Percentiles rank a stretch among this genome's conserved stretches.
These are phyloP conservation scores for Monosporascus cannonballus DNA, from an alignment of 2,329 filamentous ascomycete genomes.

Conservation along the genomic window DNA sequence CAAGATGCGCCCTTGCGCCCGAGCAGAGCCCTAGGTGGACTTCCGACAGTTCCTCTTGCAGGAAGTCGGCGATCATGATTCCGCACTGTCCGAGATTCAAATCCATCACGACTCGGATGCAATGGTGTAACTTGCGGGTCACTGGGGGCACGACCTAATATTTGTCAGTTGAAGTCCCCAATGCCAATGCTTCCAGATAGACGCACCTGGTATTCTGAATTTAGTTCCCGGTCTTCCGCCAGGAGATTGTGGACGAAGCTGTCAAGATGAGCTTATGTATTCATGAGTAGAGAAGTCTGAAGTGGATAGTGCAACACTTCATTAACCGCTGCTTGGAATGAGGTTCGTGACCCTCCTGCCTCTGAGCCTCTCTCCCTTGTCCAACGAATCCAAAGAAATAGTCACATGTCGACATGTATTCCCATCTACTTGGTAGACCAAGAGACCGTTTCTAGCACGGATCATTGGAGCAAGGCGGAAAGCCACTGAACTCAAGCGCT, in stretches of 20 bases:
- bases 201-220: conserved; percentile 54
- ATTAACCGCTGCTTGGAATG: too few species aligned
- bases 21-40: conserved; percentile 57
- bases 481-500: too few species aligned
- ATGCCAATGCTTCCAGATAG: not conserved
- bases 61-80: conserved; percentile 56
- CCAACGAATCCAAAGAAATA: too few species aligned
- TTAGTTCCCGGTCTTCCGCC: too few species aligned
- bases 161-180: conserved; percentile 13
- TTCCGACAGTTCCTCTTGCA: conserved; percentile 65
- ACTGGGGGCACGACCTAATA: conserved; percentile 40
- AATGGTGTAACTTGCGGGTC: conserved; percentile 60
- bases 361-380: too few species aligned
- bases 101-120: conserved; percentile 60
- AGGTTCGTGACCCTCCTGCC: too few species aligned
- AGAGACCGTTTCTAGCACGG: too few species aligned
- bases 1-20: conserved; percentile 59
- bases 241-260: too few species aligned
- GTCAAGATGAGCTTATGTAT: too few species aligned
- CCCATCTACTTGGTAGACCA: too few species aligned
- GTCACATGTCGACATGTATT: too few species aligned
- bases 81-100: conserved; percentile 52
- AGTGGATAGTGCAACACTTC: conserved; percentile 29
- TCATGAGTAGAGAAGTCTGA: conserved; percentile 53
- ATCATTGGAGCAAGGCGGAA: too few species aligned